phyloP scores from a whole-genome alignment of 176 grass and related monocot genomes.

The Aechmea fasciata region DNA sequence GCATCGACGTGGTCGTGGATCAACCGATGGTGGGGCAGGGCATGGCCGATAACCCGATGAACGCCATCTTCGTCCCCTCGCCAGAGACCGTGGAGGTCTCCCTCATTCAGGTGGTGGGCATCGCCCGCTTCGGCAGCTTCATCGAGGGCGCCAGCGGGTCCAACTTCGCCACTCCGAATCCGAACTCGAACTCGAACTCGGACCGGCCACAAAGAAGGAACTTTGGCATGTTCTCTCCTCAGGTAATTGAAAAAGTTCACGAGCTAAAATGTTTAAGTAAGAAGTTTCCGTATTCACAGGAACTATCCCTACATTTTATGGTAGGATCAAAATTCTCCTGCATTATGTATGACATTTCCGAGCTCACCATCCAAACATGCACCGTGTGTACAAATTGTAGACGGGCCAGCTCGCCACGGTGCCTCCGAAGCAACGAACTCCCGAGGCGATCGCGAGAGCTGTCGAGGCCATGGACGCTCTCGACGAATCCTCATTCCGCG shows the following conservation, averaged over 20 bases:
- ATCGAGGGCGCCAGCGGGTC: slow-evolving; percentile 69
- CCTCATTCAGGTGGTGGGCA: slow-evolving; percentile 72
- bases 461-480: slow-evolving; percentile 29
- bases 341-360: too few species aligned
- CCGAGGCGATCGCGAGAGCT: slow-evolving; percentile 34
- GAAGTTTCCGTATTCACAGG: too few species aligned
- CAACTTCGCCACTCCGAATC: slow-evolving; percentile 38
- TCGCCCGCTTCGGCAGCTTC: slow-evolving; percentile 55
- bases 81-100: slow-evolving; percentile 40
- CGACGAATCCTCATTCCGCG: slow-evolving; percentile 29
- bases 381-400: not conserved
- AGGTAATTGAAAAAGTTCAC: slow-evolving; percentile 26
- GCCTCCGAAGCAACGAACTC: slow-evolving; percentile 30
- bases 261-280: too few species aligned
- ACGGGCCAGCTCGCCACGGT: slow-evolving; percentile 37
- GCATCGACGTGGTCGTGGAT: slow-evolving; percentile 46
- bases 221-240: slow-evolving; percentile 58
- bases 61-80: slow-evolving; percentile 61
- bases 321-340: too few species aligned
- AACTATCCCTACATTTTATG: too few species aligned
- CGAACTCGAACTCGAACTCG: slow-evolving; percentile 15
- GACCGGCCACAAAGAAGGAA: slow-evolving; percentile 15
- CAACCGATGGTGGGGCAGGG: slow-evolving; percentile 70
- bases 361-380: too few species aligned
- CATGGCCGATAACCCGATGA: slow-evolving; percentile 84